A percentile compares a stretch with the other conserved stretches of the same genome.
Conservation (phyloP, 2,329 filamentous ascomycete genomes). For the Stagonosporopsis rhizophila region DNA sequence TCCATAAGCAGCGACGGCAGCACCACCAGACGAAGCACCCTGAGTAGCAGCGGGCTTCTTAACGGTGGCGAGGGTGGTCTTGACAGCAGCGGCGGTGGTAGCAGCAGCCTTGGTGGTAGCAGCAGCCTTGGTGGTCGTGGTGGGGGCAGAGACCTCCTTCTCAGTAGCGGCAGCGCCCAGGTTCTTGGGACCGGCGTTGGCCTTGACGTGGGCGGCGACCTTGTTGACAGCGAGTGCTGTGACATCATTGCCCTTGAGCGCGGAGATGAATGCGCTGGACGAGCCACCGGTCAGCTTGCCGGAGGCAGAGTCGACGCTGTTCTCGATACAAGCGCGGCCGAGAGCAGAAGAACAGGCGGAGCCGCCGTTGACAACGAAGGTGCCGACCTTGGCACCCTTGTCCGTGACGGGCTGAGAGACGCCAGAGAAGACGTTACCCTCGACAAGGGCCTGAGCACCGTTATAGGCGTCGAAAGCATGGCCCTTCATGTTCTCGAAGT, state of each 20-base stretch:
- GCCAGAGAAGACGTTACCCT: slow-evolving; percentile 56
- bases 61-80: slow-evolving; percentile 34
- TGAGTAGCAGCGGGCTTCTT: slow-evolving; percentile 26
- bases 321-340: slow-evolving; percentile 28
- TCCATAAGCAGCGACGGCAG: slow-evolving; percentile 43
- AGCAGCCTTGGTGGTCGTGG: slow-evolving; percentile 1
- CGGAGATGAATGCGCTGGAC: slow-evolving; percentile 21
- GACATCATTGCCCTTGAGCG: slow-evolving; percentile 22
- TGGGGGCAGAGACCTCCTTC: not conserved
- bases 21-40: slow-evolving; percentile 11
- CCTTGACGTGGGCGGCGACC: slow-evolving; percentile 32
- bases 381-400: slow-evolving; percentile 33
- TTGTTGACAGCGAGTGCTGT: slow-evolving; percentile 23
- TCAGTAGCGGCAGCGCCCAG: slow-evolving; percentile 18
- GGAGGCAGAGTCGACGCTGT: slow-evolving; percentile 30
- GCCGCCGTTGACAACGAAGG: slow-evolving; percentile 39
- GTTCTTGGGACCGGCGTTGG: slow-evolving; percentile 22
- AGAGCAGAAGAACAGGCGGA: slow-evolving; percentile 26
- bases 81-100: slow-evolving; percentile 13
- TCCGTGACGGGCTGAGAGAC: slow-evolving; percentile 51
- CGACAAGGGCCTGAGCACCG: slow-evolving; percentile 40
- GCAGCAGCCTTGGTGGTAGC: slow-evolving; percentile 5
- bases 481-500: slow-evolving; percentile 51
- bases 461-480: slow-evolving; percentile 52
- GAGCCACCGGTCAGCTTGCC: slow-evolving; percentile 24